Base-by-base conservation (phyloP, 2,329 filamentous ascomycete genomes). In the Botrytis cinerea region DNA sequence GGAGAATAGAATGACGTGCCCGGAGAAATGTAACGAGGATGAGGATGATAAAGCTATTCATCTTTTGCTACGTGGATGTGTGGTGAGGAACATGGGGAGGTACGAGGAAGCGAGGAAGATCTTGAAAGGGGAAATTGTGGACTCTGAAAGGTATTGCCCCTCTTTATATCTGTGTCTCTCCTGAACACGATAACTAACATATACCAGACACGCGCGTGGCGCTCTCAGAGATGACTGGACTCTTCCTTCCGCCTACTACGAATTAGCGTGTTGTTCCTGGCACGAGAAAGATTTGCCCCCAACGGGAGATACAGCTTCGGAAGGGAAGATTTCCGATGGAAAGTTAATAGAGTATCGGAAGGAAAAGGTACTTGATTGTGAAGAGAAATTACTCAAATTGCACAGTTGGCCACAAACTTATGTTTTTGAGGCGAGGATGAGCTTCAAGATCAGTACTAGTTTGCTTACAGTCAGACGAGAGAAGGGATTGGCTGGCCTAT, bases 201-300 rank as follows among this genome's bases (percentile, higher is more conserved):
- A 38, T 28, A 68, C n/a, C 35, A 90, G 88, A 66, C 76, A 82
- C 1, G 79, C 82, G 20, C 90, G 88, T 75, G 91, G 90, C 2
- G 78, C 84, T 0, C 85, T 87, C 2, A 89, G 86, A 73, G 92
- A 95, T 74, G 90, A 92, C 78, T 95, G 92, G 84, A 85, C 89
- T 16, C 84, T 88, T 10, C 93, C 95, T 0, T 89, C 91, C 0
- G 94, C 92, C 1, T 87, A 93, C 77, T 98, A 98, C 82, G 96
- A 99, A 83, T 89, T 96, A 84, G 94, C 90, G 0, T 93, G 92
- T 12, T 89, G 93, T 72, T 84, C 91, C 1, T 99, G 95, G 95
- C 86, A 88, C 73, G 92, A 95, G 78, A 86, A 81, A 45, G 79
- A 81, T 40, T 71, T 81, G 8, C 73, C 76, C 9, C 78, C 75